Base-by-base conservation (phyloP, 345 rosid species). In the Trapa incisa region DNA sequence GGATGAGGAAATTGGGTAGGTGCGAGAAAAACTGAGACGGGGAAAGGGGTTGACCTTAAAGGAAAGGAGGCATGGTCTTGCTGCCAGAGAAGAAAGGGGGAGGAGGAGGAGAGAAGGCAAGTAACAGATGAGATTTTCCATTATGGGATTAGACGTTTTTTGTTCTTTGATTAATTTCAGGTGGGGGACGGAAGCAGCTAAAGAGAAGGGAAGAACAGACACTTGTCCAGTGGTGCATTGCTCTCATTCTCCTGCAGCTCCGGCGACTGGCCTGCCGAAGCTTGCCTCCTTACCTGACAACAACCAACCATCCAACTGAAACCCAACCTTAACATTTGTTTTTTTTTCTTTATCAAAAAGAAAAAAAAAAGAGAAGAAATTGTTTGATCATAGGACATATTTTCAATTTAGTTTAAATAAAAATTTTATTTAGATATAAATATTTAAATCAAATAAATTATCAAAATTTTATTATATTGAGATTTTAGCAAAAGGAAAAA, bases 171-270 rank as follows among this genome's bases (percentile, higher is more conserved):
- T 22, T 17, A 57, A 42, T 16, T 45, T 1, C 67, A 74, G 76
- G 12, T 41, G 69, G 22, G 57, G 1, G 7, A 47, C 1, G 52
- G 15, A 22, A 22, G 29, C 29, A 17, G 22, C 58, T 15, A 53
- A 1, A n/a, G 58, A 17, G 4, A 41, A 67, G 80, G 74, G 12
- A 15, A 10, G 22, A 39, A 58, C 78, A 9, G 37, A 74, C 76
- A 79, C 61, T 64, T 72, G 83, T 53, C 2, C 10, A 77, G 77
- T 52, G 22, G 16, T 6, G 61, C 35, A 42, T 42, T 42, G 45
- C 29, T 22, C 45, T 42, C 45, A 42, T 42, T 8, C 45, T 8
- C 45, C 8, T 8, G 45, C 45, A 4, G 45, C 8, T 42, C 45
- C 45, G 45, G 45, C 8, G 0, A 8, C 45, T 8, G 45, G 5